Conservation (phyloP, 2,329 filamentous ascomycete genomes). For the Fusarium guadeloupense region DNA sequence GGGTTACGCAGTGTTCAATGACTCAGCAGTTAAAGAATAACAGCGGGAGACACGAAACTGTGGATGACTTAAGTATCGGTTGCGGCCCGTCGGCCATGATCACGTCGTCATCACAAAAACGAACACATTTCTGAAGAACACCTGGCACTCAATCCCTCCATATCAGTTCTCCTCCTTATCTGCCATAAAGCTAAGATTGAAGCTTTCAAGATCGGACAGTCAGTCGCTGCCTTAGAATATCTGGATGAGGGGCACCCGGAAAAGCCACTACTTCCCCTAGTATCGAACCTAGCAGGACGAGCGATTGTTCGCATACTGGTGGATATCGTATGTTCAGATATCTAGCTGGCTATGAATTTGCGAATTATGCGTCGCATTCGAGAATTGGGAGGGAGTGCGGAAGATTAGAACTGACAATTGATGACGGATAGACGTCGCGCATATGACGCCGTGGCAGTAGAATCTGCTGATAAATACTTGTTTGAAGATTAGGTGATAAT, state of each 20-base stretch:
- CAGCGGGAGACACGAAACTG: no score
- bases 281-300: conserved; percentile 51
- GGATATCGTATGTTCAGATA: conserved; percentile 63
- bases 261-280: conserved; percentile 60
- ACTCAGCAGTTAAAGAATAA: no score
- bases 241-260: conserved; percentile 64
- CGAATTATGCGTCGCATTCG: conserved; percentile 61
- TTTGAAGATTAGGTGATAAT: conserved; percentile 65
- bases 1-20: no score
- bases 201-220: conserved; percentile 61
- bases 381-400: conserved; percentile 53
- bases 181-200: conserved; percentile 42
- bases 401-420: conserved; percentile 61
- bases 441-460: conserved; percentile 58
- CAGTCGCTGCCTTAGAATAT: conserved; percentile 68
- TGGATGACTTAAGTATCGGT: no score
- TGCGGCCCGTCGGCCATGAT: no score
- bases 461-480: conserved; percentile 59
- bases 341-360: conserved; percentile 69
- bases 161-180: conserved; percentile 63
- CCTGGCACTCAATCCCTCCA: conserved; percentile 60
- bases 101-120: conserved; percentile 58
- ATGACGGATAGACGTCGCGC: conserved; percentile 63
- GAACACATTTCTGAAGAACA: conserved; percentile 61
- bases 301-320: conserved; percentile 63